Percentiles rank a stretch among this genome's conserved stretches.
Evolutionary conservation across 2,329 filamentous ascomycete genomes (phyloP).

Genomic region (Diplodia intermedia): DNA sequence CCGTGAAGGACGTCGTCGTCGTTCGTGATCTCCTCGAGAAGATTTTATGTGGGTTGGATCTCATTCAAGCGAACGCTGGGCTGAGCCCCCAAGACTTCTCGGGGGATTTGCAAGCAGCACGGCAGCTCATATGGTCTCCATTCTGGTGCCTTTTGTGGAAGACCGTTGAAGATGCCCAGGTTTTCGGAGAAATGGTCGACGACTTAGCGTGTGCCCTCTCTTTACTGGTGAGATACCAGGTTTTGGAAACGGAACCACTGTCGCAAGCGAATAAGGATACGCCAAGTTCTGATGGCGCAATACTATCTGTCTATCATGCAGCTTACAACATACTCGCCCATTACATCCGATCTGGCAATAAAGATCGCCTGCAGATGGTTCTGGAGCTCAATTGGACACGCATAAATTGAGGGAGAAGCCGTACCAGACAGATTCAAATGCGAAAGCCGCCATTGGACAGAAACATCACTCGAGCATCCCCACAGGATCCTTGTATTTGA

Average conservation of each 20-base stretch:
- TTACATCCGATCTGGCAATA: too few species aligned
- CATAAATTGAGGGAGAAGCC: too few species aligned
- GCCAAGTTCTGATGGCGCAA: neutral
- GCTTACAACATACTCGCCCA: too few species aligned
- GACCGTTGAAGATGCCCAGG: neutral
- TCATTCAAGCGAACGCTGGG: neutral
- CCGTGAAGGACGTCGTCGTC: neutral
- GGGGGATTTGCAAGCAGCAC: neutral
- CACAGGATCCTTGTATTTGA: too few species aligned
- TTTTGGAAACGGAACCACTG: neutral
- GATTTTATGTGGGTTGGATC: neutral
- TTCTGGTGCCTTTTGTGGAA: neutral
- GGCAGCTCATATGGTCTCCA: conserved; percentile 2
- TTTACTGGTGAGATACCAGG: neutral
- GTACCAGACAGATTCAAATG: too few species aligned
- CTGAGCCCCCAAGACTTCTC: neutral
- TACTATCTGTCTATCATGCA: neutral
- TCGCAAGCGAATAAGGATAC: too few species aligned
- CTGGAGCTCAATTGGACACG: too few species aligned
- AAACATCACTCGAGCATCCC: too few species aligned
- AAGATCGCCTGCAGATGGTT: too few species aligned
- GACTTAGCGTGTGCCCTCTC: neutral
- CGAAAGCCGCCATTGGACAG: too few species aligned
- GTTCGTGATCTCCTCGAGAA: neutral
- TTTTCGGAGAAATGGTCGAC: conserved; percentile 9